Base-by-base conservation (phyloP, 768 basidiomycete genomes). In the Paxillus ammoniavirescens region DNA sequence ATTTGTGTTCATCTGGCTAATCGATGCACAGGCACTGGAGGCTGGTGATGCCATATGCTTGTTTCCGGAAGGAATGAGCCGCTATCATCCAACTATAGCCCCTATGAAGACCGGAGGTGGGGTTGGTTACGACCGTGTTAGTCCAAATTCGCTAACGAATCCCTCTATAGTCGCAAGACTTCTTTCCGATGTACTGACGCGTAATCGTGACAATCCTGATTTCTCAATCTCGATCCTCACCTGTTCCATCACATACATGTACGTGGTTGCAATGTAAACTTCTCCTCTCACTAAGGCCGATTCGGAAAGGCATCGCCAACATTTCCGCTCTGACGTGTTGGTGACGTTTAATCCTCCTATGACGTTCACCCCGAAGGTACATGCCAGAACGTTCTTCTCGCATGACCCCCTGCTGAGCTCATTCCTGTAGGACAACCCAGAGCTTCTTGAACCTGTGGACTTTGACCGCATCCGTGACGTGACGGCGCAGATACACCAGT, bases 301-400 rank as follows among this genome's bases (percentile, higher is more conserved):
- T 50, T 53, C 41, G 47, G 49, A 49, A 60, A 90, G 88, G 81
- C 90, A 91, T 67, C 80, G 89, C 46, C 84, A 93, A 62, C 86
- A 92, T 67, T 95, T 92, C 63, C 83, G 93, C 26, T 91, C 89
- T 9, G 91, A 94, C 61, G 91, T 94, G 15, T 71, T 95, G 45
- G 88, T 95, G 18, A 88, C 87, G 3, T 92, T 90, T 66, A 85
- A 91, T 58, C 75, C 80, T 14, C 87, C 89, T 0, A 75, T 89
- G 64, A 77, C 65, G 38, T 88, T 91, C 61, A 74, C 75, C 10
- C 80, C 87, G 21, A 81, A 85, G 76, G 89, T 82, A 50, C 4
- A 43, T 43, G 6, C 31, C 18, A 28, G 5, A 10, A 46, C 15
- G 2, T 4, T n/a, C 35, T 37, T 38, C 36, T 36, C 17, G 2